Base-by-base conservation (phyloP, 495 filamentous ascomycete genomes). In the Diplogelasinospora grovesii region DNA sequence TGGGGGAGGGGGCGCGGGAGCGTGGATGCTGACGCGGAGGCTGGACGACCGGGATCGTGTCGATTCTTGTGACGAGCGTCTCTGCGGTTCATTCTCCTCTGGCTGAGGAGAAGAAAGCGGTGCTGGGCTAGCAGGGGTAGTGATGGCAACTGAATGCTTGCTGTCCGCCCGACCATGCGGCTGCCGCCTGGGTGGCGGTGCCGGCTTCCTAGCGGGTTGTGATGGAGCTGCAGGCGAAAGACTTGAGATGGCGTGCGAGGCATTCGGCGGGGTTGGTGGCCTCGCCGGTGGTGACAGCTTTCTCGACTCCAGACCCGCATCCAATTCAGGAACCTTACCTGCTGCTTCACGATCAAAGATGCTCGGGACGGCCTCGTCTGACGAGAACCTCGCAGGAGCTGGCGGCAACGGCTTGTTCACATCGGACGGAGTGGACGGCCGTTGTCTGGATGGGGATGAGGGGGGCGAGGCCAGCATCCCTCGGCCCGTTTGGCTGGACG, bases 361-460 rank as follows among this genome's bases (percentile, higher is more conserved):
- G 27, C 62, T 66, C 26, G 67, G 62, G 7, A 42, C 24, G 2
- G 55, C 63, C 16, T 64, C 61, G 25, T 64, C 61, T 2, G 45
- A 26, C 15, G 69, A 66, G 20, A 68, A 65, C 35, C 68, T 64
- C 5, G 53, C 37, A 5, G 65, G 64, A 2, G 65, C 51, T n/a
- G 56, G 58, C 2, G 70, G 68, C 15, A 72, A 59, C 6, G 67
- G 65, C 23, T 74, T 74, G 44, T 72, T 77, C 9, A 73, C 55
- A 46, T 77, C 62, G 15, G 68, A 65, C 4, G 63, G 55, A 4
- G 54, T 44, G 4, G 47, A 31, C 11, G 32, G 14, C 14, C 19
- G 43, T 14, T 31, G 37, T 10, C 25, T 20, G 7, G 47, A 46
- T 8, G 50, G 45, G 0, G 40, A 45, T 3, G 37, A 6, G 10